These are phyloP conservation scores for Wickerhamiella alocasiicola DNA, from an alignment of 805 yeast species.

Conservation along the genomic window DNA sequence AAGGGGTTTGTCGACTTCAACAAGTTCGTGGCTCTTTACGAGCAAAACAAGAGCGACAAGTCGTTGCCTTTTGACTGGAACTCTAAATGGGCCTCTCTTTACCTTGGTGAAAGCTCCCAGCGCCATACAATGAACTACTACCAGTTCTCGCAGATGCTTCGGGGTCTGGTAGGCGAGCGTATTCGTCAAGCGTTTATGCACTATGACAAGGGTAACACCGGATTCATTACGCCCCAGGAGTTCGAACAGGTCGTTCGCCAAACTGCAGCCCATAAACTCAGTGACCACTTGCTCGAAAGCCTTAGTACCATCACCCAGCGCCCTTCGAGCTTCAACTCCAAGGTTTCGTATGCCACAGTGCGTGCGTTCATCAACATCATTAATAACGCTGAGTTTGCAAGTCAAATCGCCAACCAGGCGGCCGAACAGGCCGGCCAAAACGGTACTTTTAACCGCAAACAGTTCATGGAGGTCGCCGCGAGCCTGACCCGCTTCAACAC, in stretches of 20 bases:
- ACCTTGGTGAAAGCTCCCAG: constrained; percentile 28
- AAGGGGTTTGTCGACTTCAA: constrained; percentile 30
- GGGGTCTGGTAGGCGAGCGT: constrained; percentile 36
- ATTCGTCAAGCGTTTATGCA: constrained; percentile 34
- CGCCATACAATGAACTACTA: constrained; percentile 31
- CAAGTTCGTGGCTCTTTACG: constrained; percentile 30
- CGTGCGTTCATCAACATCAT: constrained; percentile 34
- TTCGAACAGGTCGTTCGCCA: constrained; percentile 29
- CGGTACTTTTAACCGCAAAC: constrained; percentile 29
- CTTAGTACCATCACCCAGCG: constrained; percentile 30
- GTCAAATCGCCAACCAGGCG: constrained; percentile 22
- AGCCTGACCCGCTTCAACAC: constrained; percentile 29
- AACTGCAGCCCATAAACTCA: constrained; percentile 33
- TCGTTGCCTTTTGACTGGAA: constrained; percentile 35
- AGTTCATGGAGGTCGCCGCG: constrained; percentile 32
- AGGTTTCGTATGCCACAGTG: constrained; percentile 32
- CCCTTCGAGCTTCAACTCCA: constrained; percentile 22
- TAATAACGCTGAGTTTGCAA: constrained; percentile 32
- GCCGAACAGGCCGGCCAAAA: constrained; percentile 24
- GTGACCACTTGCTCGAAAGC: constrained; percentile 28
- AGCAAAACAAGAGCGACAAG: constrained; percentile 26
- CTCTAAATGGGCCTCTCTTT: constrained; percentile 31
- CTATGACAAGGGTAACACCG: constrained; percentile 28
- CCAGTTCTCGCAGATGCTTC: constrained; percentile 35
- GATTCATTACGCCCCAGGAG: constrained; percentile 32